Conservation (phyloP, 1,139 yeast species). For the Maudiozyma humilis region DNA sequence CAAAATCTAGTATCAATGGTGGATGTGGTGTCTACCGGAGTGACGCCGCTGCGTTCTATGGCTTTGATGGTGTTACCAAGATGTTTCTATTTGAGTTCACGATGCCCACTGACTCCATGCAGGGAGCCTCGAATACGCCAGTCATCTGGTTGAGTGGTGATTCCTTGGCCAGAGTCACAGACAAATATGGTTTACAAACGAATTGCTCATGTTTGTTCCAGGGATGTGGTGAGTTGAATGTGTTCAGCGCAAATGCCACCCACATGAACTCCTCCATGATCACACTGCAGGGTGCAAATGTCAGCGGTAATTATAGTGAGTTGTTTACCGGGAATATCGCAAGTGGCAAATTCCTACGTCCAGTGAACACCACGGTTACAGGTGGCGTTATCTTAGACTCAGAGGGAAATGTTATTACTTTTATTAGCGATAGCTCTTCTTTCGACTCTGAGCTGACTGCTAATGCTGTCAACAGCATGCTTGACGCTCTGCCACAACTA, state of each 20-base stretch:
- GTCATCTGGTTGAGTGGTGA: conserved; percentile 70
- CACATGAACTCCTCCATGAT: conserved; percentile 56
- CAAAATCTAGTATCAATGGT: conserved; percentile 35
- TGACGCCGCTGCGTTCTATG: conserved; percentile 67
- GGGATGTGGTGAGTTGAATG: conserved; percentile 79
- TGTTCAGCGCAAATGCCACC: conserved; percentile 45
- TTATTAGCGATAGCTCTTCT: conserved; percentile 44
- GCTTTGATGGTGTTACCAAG: conserved; percentile 56
- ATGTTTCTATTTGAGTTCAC: conserved; percentile 64
- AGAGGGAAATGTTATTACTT: conserved; percentile 49
- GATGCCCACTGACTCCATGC: conserved; percentile 44
- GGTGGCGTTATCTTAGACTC: conserved; percentile 65
- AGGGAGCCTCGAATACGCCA: conserved; percentile 48
- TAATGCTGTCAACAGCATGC: conserved; percentile 16
- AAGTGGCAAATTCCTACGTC: conserved; percentile 47
- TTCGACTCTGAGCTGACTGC: conserved; percentile 34
- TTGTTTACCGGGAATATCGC: conserved; percentile 48
- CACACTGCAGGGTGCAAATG: conserved; percentile 48
- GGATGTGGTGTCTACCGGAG: conserved; percentile 48
- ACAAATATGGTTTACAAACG: conserved; percentile 54
- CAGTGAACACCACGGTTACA: conserved; percentile 37
- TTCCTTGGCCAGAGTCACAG: conserved; percentile 60
- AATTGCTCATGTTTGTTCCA: conserved; percentile 68
- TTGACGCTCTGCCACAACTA: conserved; percentile 10
- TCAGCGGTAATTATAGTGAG: conserved; percentile 17